These are phyloP conservation scores for Brassica nigra DNA, from an alignment of 345 rosid species.

Conservation along the genomic window DNA sequence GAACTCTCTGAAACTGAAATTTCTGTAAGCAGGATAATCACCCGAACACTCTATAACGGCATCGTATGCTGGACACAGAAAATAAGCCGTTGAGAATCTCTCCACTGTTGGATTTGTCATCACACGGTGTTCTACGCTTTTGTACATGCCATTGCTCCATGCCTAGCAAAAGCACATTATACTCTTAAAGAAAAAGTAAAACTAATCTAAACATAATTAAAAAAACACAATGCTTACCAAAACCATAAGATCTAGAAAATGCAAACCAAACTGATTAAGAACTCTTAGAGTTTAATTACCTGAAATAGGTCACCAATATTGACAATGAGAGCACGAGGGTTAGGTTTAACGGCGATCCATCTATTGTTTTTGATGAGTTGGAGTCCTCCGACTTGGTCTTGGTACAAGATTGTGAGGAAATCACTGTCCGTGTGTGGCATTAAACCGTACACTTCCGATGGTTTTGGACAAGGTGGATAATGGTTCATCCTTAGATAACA, in stretches of 20 bases:
- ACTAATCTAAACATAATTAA: background rate
- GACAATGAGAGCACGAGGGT: slow-evolving; percentile 73
- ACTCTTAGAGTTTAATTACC: slow-evolving; percentile 41
- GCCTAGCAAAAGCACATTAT: slow-evolving; percentile 51
- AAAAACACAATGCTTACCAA: background rate
- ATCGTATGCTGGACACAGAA: slow-evolving; percentile 82
- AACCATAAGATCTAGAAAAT: background rate
- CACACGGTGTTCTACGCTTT: slow-evolving; percentile 83
- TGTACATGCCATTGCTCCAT: slow-evolving; percentile 90
- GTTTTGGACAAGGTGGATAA: slow-evolving; percentile 78
- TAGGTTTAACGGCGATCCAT: slow-evolving; percentile 90
- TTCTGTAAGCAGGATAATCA: slow-evolving; percentile 55
- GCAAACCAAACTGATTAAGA: background rate
- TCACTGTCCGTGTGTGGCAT: slow-evolving; percentile 97
- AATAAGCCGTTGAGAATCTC: slow-evolving; percentile 90
- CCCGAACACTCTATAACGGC: slow-evolving; percentile 57
- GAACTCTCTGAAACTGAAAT: slow-evolving; percentile 74
- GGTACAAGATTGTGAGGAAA: slow-evolving; percentile 85
- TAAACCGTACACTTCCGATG: slow-evolving; percentile 60
- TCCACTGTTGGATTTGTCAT: slow-evolving; percentile 67
- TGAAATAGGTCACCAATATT: slow-evolving; percentile 94
- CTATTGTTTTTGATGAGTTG: slow-evolving; percentile 75
- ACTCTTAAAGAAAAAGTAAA: background rate
- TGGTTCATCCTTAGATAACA: slow-evolving; percentile 87
- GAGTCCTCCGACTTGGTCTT: slow-evolving; percentile 91